Base-by-base conservation (phyloP, 148 eudicot genomes). In the Bassia scoparia region DNA sequence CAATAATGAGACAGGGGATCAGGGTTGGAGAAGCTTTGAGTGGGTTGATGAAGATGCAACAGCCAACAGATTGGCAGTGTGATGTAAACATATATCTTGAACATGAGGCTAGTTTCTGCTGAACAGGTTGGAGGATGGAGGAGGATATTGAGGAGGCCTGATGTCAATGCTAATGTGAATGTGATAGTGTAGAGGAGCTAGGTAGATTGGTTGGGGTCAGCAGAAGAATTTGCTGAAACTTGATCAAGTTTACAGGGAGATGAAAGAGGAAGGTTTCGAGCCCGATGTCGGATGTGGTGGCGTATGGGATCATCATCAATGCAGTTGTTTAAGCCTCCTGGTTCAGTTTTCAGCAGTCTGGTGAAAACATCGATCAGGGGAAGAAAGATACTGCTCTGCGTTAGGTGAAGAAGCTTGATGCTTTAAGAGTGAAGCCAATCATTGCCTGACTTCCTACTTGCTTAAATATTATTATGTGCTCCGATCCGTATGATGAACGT, bases 181-280 rank as follows among this genome's bases (percentile, higher is more conserved):
- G n/a, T n/a, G n/a, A n/a, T n/a, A n/a, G n/a, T n/a, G n/a, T n/a
- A n/a, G n/a, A n/a, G n/a, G n/a, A n/a, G n/a, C n/a, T n/a, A n/a
- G n/a, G n/a, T n/a, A n/a, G n/a, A n/a, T n/a, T n/a, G 98, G 98
- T 0, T 93, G 92, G 90, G 95, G 97, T 48, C 87, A 87, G 30
- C 89, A 89, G 50, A 78, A 79, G 71, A 88, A 90, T 82, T 67
- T 90, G 70, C 74, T 87, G 66, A 84, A 76, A 27, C 55, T 93
- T 41, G 82, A 90, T 76, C 89, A 93, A 74, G 90, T 90, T 63
- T 89, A 81, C 68, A 72, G 81, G 15, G 90, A 90, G 69, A 93
- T 93, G 98, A 84, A 33, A 56, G 87, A 54, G 21, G 84, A 89
- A 67, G 98, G 98, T 16, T 84, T 90, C 31, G 84, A 86, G 79